Evolutionary conservation across 768 basidiomycete genomes (phyloP), one percentile per base, ranked within the genome.

Genomic region (Pulveroboletus sp.): DNA sequence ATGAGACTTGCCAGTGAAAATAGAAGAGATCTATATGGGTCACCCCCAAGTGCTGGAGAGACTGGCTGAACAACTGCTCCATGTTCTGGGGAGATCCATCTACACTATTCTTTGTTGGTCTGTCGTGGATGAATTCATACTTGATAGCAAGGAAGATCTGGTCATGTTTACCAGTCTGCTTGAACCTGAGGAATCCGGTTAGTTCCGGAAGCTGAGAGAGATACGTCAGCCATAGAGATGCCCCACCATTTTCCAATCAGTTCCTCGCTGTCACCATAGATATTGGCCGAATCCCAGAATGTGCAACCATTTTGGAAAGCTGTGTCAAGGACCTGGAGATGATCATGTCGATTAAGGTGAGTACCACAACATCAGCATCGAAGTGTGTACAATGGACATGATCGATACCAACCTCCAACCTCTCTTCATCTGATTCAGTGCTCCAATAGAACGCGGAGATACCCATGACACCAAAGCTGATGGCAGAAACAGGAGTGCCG

Each of bases 121-220:
- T 59, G 60, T 50, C 69, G 64, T 17, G 62, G 67, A 52, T 43
- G 26, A 65, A 10, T 11, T 77, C 77, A 39, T 76, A 79, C 61
- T 86, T 85, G 17, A 81, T 83, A 3, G 82, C 81, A n/a, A 86
- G 71, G 66, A 84, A 85, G 18, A 81, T 78, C 13, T 77, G 66
- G 46, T 56, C 58, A 13, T 75, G 66, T 54, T 76, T 76, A 6
- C 76, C 76, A 5, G 61, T 76, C 30, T 60, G 66, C 48, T 71
- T 71, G 64, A 80, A 75, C 76, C 75, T 76, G 50, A 13, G 4
- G n/a, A 5, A 10, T 28, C 3, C 18, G 13, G 26, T 18, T 28
- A 11, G 14, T 21, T 21, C 21, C 21, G 21, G 4, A 4, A 21
- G 21, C 27, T n/a, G 15, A 5, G 8, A 21, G 2, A 21, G 21